These are phyloP conservation scores for Trichoderma harzianum DNA, from an alignment of 2,329 filamentous ascomycete genomes.

Conservation along the genomic window DNA sequence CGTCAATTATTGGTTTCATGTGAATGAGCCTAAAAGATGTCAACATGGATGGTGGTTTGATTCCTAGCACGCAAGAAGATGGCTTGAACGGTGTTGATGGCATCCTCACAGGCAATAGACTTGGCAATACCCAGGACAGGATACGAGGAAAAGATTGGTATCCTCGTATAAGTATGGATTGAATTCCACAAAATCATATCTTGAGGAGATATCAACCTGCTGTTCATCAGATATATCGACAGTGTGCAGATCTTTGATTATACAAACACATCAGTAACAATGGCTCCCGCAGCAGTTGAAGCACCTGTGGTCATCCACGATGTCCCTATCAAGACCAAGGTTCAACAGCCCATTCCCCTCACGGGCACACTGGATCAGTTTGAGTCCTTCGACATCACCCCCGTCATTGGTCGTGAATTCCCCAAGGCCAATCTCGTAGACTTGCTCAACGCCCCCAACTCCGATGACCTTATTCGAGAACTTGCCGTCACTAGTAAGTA, in stretches of 20 bases:
- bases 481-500: slow-evolving; percentile 62
- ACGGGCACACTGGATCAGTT: slow-evolving; percentile 50
- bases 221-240: not conserved
- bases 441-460: slow-evolving; percentile 57
- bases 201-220: not conserved
- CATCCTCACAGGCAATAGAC: not conserved
- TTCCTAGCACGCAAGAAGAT: not conserved
- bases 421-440: slow-evolving; percentile 58
- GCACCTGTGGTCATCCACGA: slow-evolving; percentile 9
- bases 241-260: not conserved
- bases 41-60: not conserved
- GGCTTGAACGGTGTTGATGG: not conserved
- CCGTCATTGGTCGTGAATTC: slow-evolving; percentile 60
- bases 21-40: not conserved
- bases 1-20: not conserved
- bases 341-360: slow-evolving; percentile 35
- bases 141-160: not conserved
- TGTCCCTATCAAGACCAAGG: slow-evolving; percentile 13
- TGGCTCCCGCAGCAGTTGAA: slow-evolving; percentile 21
- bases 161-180: not conserved
- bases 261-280: not conserved
- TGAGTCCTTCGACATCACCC: slow-evolving; percentile 57
- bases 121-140: not conserved
- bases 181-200: not conserved
- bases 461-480: slow-evolving; percentile 61